Evolutionary conservation across 179 eudicot species (phyloP), one percentile per base, ranked within the genome.

Genomic region (Monotropa hypopitys): DNA sequence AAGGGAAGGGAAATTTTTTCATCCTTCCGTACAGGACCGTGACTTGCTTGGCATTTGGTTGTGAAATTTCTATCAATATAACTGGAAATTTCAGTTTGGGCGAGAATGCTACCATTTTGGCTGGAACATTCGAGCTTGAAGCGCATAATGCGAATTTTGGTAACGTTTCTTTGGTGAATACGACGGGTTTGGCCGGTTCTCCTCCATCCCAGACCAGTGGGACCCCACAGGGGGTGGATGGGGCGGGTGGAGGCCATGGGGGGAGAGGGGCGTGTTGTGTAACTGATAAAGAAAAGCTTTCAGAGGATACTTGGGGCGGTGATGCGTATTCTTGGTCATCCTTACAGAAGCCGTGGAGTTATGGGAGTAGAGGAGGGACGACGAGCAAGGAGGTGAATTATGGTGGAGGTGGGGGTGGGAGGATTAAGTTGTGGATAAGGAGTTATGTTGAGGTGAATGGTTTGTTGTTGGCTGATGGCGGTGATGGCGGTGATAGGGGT

Each of bases 391-490:
- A 90, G 80, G 82, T 77, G 42, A 92, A 93, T 72, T 91, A 89
- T 77, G 98, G 99, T 33, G 99, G 98, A 1, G 99, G 99, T 13
- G 99, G 99, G 2, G 99, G 99, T 69, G 99, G 98, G 53, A 80
- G 92, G 83, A 86, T 96, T 63, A 85, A 73, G 88, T 3, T 96
- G 50, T 32, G 63, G 70, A 82, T 93, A 10, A 68, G 56, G 30
- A 88, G 54, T 69, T 77, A 38, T 78, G 76, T 91, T 46, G 92
- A 90, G 84, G 90, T 90, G 81, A 89, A 93, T 79, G 94, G 94
- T 53, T 78, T 77, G 46, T 78, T 96, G 72, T 81, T 89, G 85
- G 94, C 98, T 51, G 96, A 91, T 84, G 99, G 99, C 1, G 99
- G 92, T 46, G 87, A 88, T 76, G 98, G 90, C 9, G 92, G 96